Conservation (phyloP, 306 rosid species). For the Sicyos edulis region DNA sequence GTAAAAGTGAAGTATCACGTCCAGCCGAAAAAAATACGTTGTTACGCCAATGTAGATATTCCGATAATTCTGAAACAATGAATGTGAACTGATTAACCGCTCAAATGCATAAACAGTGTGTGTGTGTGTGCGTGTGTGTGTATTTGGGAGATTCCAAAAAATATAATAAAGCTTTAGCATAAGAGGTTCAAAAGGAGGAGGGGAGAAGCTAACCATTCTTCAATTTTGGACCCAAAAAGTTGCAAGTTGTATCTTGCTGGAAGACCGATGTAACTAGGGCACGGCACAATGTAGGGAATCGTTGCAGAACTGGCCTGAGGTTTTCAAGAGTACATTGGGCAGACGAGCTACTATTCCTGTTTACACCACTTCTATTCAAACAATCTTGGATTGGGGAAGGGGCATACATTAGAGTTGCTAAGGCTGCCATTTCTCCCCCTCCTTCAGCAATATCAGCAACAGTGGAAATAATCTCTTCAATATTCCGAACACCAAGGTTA, state of each 20-base stretch:
- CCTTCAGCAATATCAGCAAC: slow-evolving; percentile 99
- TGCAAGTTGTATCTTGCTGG: slow-evolving; percentile 59
- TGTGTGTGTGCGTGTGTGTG: background rate
- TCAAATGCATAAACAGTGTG: background rate
- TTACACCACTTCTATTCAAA: slow-evolving; percentile 74
- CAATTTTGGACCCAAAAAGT: slow-evolving; percentile 45
- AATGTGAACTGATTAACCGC: background rate
- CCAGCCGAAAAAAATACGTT: slow-evolving; percentile 75
- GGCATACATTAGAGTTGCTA: slow-evolving; percentile 88
- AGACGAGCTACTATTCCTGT: slow-evolving; percentile 63
- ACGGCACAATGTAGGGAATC: slow-evolving; percentile 81
- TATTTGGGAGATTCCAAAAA: background rate
- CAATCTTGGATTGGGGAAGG: slow-evolving; percentile 70
- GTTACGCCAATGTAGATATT: slow-evolving; percentile 78
- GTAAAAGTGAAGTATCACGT: slow-evolving; percentile 83
- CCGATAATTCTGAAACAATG: slow-evolving; percentile 49
- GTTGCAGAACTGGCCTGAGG: slow-evolving; percentile 75
- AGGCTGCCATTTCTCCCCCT: slow-evolving; percentile 92
- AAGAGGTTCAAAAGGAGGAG: slow-evolving; percentile 5
- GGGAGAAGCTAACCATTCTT: slow-evolving; percentile 46
- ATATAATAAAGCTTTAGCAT: slow-evolving; percentile 7
- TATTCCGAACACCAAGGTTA: slow-evolving; percentile 54
- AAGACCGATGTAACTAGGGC: slow-evolving; percentile 69
- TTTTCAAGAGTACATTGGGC: slow-evolving; percentile 94
- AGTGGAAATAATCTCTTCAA: slow-evolving; percentile 76